phyloP scores from a whole-genome alignment of 1,284 basidiomycete species.

The Malassezia sympodialis region DNA sequence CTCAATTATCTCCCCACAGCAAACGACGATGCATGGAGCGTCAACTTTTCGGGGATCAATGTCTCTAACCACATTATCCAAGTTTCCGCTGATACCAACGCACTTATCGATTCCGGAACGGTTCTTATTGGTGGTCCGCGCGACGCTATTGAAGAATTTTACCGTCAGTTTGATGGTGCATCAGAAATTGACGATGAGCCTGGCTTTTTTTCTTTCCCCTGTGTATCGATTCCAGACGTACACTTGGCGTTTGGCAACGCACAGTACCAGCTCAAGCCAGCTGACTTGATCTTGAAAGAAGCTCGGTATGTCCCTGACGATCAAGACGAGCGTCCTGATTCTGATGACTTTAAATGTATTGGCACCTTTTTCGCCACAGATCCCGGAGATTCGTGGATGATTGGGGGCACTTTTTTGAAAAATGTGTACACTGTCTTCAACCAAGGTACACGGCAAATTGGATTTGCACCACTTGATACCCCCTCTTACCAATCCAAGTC shows the following conservation, averaged over 20 bases:
- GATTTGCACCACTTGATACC: conserved; percentile 31
- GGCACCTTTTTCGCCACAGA: conserved; percentile 28
- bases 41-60: conserved; percentile 25
- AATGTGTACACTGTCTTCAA: conserved; percentile 37
- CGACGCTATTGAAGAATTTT: conserved; percentile 23
- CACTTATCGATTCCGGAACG: conserved; percentile 44
- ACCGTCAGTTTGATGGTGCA: conserved; percentile 28
- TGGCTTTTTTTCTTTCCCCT: conserved; percentile 41
- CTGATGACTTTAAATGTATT: conserved; percentile 22
- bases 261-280: conserved; percentile 26
- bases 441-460: conserved; percentile 19
- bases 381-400: conserved; percentile 30
- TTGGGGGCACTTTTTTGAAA: conserved; percentile 40
- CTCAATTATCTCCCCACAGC: conserved; percentile 26
- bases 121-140: conserved; percentile 39
- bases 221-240: conserved; percentile 20
- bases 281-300: conserved; percentile 19
- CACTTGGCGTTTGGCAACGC: conserved; percentile 30
- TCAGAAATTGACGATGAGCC: conserved; percentile 9
- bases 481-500: not conserved
- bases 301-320: not conserved
- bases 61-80: conserved; percentile 13
- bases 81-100: conserved; percentile 17
- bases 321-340: conserved; percentile 18
- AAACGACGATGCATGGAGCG: conserved; percentile 30